Evolutionary conservation across 23 red algal genomes (phyloP).

Genomic region (Gracilaria caudata): DNA sequence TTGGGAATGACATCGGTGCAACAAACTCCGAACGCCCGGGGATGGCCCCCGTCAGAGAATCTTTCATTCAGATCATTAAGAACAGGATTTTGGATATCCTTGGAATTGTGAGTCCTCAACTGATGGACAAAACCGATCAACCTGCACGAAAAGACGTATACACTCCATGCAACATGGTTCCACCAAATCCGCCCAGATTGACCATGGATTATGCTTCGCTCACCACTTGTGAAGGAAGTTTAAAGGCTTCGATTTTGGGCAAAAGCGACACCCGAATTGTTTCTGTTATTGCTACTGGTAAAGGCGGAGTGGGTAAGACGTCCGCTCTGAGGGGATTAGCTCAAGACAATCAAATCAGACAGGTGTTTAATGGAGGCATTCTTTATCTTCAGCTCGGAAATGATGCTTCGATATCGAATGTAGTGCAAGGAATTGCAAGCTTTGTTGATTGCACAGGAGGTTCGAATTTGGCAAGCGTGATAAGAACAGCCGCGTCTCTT

Average conservation of each 20-base stretch:
- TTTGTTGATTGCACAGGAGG: slow-evolving; percentile 5
- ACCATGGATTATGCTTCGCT: not conserved
- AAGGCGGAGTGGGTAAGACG: slow-evolving; percentile 11
- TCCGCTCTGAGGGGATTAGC: not conserved
- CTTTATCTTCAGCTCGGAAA: slow-evolving; percentile 30
- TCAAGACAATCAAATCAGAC: not conserved
- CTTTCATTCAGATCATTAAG: not conserved
- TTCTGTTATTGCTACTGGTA: not conserved
- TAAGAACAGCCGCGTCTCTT: not conserved
- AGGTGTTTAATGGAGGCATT: slow-evolving; percentile 4
- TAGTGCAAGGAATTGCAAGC: not conserved
- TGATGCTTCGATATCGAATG: not conserved
- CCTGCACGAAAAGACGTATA: not conserved
- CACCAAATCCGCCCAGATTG: not conserved
- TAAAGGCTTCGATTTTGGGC: not conserved
- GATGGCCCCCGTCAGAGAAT: not conserved
- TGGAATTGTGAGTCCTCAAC: not conserved
- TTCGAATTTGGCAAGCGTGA: not conserved
- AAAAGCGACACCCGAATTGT: not conserved
- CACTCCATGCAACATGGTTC: slow-evolving; percentile 5
- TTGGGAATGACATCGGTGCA: not conserved
- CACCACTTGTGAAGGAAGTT: not conserved
- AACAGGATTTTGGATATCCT: not conserved
- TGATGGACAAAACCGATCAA: not conserved
- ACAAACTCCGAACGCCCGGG: not conserved